Evolutionary conservation across 495 filamentous ascomycete species (phyloP), one percentile per base, ranked within the genome.

Genomic region (Penicillium malachiteum): DNA sequence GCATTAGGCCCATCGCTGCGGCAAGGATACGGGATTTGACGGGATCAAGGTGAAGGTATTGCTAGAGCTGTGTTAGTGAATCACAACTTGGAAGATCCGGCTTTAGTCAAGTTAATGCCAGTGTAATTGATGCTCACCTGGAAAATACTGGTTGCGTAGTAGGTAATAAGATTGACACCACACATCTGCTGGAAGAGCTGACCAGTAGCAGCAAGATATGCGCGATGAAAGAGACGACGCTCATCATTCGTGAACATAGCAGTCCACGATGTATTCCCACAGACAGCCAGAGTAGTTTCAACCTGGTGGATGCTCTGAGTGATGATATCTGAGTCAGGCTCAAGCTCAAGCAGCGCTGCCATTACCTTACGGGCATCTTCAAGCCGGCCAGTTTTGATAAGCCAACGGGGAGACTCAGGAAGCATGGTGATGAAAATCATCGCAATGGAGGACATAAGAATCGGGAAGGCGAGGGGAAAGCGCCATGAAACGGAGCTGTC

Each of bases 11-110:
- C 77, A 89, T 90, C 7, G 89, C 77, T 33, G 87, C 89, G 9
- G 87, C 86, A 1, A 92, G 72, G 3, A 96, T 71, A 46, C 90
- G 91, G 1, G 92, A 90, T 69, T 92, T 90, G 44, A 95, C 82
- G 59, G 94, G 88, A 26, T 68, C 70, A 5, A 87, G 67, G 1
- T 77, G 72, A 16, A 87, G 79, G 42, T 79, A 78, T 64, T 85
- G 72, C 47, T 84, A 67, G 65, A 56, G 3, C 3, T 3, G 0
- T 32, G 35, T 55, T 35, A 55, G 21, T 55, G 32, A 14, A 10
- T 16, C 5, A 38, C 12, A 16, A 30, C 3, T 12, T 34, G n/a
- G 10, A 18, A 21, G 32, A 41, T 13, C 26, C 1, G 21, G 21
- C 21, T 26, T 26, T 26, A n/a, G n/a, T n/a, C n/a, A n/a, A n/a